Evolutionary conservation across 495 filamentous ascomycete genomes (phyloP).

Genomic region (Staphylotrichum tortipilum): DNA sequence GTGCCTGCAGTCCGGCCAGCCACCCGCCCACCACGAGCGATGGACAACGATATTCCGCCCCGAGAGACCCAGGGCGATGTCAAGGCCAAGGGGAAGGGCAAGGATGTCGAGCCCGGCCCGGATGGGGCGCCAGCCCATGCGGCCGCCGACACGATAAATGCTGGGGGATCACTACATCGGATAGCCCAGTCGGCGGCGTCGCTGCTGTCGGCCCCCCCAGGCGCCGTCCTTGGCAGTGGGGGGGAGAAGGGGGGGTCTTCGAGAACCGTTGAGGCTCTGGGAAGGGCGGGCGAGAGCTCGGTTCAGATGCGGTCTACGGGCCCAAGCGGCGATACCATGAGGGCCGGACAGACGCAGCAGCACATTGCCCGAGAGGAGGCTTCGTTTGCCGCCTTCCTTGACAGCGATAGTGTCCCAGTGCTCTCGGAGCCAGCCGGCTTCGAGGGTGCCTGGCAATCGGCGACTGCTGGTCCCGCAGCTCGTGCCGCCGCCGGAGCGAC

Average conservation of each 20-base stretch:
- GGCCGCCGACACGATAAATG: not conserved
- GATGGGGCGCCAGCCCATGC: not conserved
- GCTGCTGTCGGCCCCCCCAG: conserved; percentile 12
- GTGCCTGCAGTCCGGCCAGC: not conserved
- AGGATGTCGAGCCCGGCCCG: not conserved
- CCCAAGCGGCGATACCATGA: conserved; percentile 27
- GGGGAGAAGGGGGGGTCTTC: conserved; percentile 21
- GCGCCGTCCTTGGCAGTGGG: not conserved
- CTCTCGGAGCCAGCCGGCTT: conserved; percentile 17
- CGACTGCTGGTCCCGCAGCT: not conserved
- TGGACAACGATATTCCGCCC: conserved; percentile 2
- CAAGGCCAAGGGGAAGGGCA: conserved; percentile 18
- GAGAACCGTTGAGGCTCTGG: conserved; percentile 4
- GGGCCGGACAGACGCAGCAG: conserved; percentile 21
- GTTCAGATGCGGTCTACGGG: conserved; percentile 48
- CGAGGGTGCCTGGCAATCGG: conserved; percentile 13
- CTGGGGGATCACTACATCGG: conserved; percentile 10
- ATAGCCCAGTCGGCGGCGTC: conserved; percentile 21
- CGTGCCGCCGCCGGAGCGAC: not conserved
- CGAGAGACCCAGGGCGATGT: not conserved
- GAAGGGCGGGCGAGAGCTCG: conserved; percentile 19
- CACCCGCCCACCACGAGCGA: too few species aligned
- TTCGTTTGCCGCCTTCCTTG: conserved; percentile 38
- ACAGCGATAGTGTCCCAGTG: conserved; percentile 21
- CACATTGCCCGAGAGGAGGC: conserved; percentile 31